These are phyloP conservation scores for Xylaria castorea DNA, from an alignment of 495 filamentous ascomycete genomes.

Conservation along the genomic window DNA sequence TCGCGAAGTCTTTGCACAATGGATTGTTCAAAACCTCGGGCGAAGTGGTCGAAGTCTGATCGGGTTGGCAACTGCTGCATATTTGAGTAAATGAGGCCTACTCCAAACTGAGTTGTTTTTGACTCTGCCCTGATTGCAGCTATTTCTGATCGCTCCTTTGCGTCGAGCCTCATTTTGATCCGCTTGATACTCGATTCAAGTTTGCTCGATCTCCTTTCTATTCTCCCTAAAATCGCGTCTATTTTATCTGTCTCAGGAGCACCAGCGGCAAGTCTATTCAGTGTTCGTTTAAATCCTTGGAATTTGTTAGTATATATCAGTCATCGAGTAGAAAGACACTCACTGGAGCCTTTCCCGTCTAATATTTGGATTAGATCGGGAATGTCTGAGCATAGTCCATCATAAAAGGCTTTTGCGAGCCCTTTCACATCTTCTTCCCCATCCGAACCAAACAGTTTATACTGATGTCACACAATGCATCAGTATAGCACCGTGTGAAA, in stretches of 20 bases:
- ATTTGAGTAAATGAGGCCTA: background rate
- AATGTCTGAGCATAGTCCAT: background rate
- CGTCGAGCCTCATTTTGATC: slow-evolving; percentile 5
- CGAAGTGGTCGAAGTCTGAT: background rate
- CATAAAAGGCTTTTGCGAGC: background rate
- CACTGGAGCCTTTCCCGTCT: background rate
- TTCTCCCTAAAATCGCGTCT: background rate
- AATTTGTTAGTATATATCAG: background rate
- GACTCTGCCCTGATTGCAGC: background rate
- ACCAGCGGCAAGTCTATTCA: background rate
- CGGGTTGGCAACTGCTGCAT: background rate
- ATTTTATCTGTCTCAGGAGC: background rate
- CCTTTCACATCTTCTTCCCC: background rate
- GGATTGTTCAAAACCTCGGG: background rate
- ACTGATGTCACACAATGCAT: background rate
- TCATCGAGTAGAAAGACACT: background rate
- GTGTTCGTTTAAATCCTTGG: background rate
- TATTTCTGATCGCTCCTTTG: background rate
- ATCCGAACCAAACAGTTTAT: background rate
- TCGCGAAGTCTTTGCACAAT: background rate
- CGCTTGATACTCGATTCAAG: background rate
- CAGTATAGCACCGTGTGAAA: background rate
- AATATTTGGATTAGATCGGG: background rate
- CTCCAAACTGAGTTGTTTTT: background rate
- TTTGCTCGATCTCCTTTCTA: background rate